These are phyloP conservation scores for Colletotrichum endophyticum DNA, from an alignment of 2,329 filamentous ascomycete species.

Conservation along the genomic window DNA sequence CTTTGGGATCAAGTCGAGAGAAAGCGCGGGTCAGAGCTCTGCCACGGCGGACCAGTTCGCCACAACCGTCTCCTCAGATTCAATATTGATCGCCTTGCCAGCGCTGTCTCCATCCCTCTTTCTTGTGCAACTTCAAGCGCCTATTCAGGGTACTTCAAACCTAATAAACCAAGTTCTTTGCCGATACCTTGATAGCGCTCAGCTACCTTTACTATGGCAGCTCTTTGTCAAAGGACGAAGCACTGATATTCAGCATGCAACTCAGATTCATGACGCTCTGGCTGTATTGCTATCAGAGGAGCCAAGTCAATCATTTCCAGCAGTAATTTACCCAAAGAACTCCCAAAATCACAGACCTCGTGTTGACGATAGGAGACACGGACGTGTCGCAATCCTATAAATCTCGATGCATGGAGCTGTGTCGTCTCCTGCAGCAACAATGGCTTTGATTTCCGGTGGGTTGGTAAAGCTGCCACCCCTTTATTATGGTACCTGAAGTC, in stretches of 20 bases:
- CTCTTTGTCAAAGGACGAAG: rapidly evolving
- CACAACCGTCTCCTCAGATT: rapidly evolving
- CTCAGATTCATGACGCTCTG: too few relatives aligned
- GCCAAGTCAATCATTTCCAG: rapidly evolving
- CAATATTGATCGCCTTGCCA: rapidly evolving
- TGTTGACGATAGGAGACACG: rapidly evolving
- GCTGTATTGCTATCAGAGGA: neutral
- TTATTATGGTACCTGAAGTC: rapidly evolving
- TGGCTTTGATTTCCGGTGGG: too few relatives aligned
- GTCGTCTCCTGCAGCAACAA: too few relatives aligned
- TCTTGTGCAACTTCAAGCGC: rapidly evolving
- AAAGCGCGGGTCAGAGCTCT: neutral
- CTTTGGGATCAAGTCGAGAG: neutral
- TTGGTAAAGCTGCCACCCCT: too few relatives aligned
- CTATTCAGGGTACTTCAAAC: neutral
- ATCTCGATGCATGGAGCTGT: rapidly evolving
- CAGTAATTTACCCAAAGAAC: rapidly evolving
- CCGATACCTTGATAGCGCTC: too few relatives aligned
- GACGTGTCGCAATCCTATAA: neutral
- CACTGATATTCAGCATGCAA: too few relatives aligned
- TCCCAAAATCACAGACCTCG: rapidly evolving
- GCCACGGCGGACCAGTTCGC: rapidly evolving
- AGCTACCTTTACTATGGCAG: too few relatives aligned
- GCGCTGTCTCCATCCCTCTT: neutral
- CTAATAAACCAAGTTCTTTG: too few relatives aligned